Evolutionary conservation across 2,329 filamentous ascomycete genomes (phyloP), one percentile per base, ranked within the genome.

Genomic region (Diaporthe helianthi): DNA sequence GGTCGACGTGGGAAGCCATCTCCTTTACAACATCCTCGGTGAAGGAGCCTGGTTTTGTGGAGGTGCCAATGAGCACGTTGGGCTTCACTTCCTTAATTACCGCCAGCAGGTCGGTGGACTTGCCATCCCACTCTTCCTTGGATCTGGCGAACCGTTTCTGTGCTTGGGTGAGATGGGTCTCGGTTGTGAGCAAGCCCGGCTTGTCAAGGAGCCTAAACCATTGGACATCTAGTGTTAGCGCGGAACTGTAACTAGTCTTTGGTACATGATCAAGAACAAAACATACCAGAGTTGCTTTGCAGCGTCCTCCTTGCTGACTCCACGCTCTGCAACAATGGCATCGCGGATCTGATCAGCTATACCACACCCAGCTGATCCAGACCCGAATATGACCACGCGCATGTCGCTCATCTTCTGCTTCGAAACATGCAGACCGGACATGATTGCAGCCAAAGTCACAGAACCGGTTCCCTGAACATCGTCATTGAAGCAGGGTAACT

Each of bases 381-480:
- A 86, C 1, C 94, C 94, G 72, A 94, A 97, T 41, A 95, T 81
- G 0, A 97, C 85, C 69, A 96, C 84, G 36, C 90, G 86, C 17
- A 92, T 79, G 69, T 97, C 92, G 10, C 83, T 80, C 49, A 97
- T 82, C 65, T 90, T 87, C 65, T 90, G 81, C 3, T 88, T 84
- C 71, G 85, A 89, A 9, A 95, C 89, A 70, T 92, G 88, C 9
- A 94, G 82, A 0, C 88, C 93, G 0, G 93, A 89, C 82, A 93
- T 89, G 72, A 97, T 90, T 1, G 92, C 93, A 0, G 93, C 93
- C 0, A 97, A 85, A 0, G 94, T 95, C 1, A 97, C 93, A 70
- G 92, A 95, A 0, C 93, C 94, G 0, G 94, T 97, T 1, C 93
- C 94, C 78, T 97, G 93, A 0, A 97, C 90, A 77, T 97, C 93